Percentiles rank a stretch among this genome's conserved stretches.
Evolutionary conservation across 2,329 filamentous ascomycete species (phyloP).

Genomic region (Colletotrichum neosansevieriae): DNA sequence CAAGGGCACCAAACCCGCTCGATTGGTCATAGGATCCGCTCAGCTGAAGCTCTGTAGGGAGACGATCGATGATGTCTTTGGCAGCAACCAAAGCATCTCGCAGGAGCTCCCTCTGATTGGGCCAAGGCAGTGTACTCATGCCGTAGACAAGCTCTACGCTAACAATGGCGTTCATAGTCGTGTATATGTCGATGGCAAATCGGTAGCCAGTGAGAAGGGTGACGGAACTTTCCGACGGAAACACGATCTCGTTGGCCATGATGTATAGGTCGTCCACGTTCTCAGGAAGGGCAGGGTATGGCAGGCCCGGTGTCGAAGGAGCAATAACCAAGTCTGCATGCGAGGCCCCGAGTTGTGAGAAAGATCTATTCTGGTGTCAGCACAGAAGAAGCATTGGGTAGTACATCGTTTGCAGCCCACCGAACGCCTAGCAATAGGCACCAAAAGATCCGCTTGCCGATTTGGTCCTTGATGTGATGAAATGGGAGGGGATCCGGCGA

Average conservation of each 20-base stretch:
- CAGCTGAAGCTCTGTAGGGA: constrained; percentile 78
- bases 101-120: constrained; percentile 80
- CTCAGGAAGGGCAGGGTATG: constrained; percentile 82
- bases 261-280: constrained; percentile 90
- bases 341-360: constrained; percentile 80
- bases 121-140: constrained; percentile 81
- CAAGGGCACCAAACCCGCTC: constrained; percentile 54
- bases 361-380: constrained; percentile 64
- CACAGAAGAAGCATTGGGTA: constrained; percentile 4
- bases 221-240: constrained; percentile 75
- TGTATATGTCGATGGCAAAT: constrained; percentile 80
- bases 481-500: constrained; percentile 61
- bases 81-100: constrained; percentile 77
- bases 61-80: constrained; percentile 74
- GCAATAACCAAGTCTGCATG: constrained; percentile 80
- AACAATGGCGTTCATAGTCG: constrained; percentile 81
- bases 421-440: constrained; percentile 80
- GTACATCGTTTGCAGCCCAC: constrained; percentile 52
- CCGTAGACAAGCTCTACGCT: constrained; percentile 88
- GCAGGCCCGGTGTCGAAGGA: constrained; percentile 79
- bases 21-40: constrained; percentile 53
- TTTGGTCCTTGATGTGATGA: constrained; percentile 79
- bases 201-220: constrained; percentile 86
- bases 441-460: constrained; percentile 87
- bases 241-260: constrained; percentile 75